Percentiles rank a stretch among this genome's conserved stretches.
Conservation (phyloP, 1,139 yeast genomes). For the Saccharomycopsis crataegensis region DNA sequence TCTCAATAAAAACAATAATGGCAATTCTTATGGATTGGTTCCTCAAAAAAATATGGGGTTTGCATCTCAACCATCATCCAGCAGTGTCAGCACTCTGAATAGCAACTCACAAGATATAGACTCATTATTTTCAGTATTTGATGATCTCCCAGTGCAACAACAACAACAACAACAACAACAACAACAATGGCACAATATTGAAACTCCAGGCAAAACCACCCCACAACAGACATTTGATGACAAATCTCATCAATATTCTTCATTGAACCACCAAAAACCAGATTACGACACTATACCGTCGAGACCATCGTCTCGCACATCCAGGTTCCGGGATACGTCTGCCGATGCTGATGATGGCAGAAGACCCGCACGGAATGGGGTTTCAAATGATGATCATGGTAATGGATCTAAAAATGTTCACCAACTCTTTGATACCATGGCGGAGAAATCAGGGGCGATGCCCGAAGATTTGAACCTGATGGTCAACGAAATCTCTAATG, state of each 20-base stretch:
- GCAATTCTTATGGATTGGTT: neutral
- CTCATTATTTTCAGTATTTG: slow-evolving; percentile 27
- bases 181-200: too few species aligned
- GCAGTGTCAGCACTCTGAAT: neutral
- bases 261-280: too few species aligned
- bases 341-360: neutral
- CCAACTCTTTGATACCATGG: slow-evolving; percentile 12
- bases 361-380: neutral
- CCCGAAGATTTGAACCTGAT: slow-evolving; percentile 28
- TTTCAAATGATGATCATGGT: neutral
- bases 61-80: neutral
- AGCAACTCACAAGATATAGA: slow-evolving; percentile 22
- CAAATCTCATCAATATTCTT: too few species aligned
- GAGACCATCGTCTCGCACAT: too few species aligned
- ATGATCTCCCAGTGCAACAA: slow-evolving; percentile 12
- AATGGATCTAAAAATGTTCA: slow-evolving; percentile 9
- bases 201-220: too few species aligned
- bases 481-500: slow-evolving; percentile 56
- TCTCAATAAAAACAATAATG: neutral
- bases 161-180: neutral
- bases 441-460: neutral
- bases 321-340: too few species aligned
- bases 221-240: too few species aligned
- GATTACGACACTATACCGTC: too few species aligned
- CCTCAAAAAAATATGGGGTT: slow-evolving; percentile 3